These are phyloP conservation scores for Boletus sensibilis DNA, from an alignment of 768 basidiomycete genomes.

Conservation along the genomic window DNA sequence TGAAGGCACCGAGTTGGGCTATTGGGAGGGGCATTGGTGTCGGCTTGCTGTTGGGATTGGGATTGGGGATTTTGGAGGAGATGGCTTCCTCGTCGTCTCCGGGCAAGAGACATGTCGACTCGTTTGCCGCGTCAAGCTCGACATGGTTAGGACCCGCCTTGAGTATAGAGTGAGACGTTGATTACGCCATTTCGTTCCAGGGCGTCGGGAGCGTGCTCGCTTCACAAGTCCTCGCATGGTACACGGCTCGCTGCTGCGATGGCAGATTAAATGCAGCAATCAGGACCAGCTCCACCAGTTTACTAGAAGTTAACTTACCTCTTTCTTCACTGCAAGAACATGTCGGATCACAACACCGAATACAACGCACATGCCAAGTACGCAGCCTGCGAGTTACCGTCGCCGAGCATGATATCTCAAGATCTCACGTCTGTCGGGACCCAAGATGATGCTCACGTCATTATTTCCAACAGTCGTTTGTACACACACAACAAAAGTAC, in stretches of 20 bases:
- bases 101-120: constrained; percentile 16
- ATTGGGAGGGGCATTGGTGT: constrained; percentile 35
- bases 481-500: not conserved
- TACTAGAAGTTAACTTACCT: too few relatives aligned
- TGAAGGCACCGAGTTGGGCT: constrained; percentile 42
- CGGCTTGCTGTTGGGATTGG: not conserved
- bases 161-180: not conserved
- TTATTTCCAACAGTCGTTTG: not conserved
- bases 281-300: too few relatives aligned
- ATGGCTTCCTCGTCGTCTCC: constrained; percentile 9
- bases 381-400: not conserved
- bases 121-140: not conserved
- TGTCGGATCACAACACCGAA: too few relatives aligned
- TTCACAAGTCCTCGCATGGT: not conserved
- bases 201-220: not conserved
- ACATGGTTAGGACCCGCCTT: not conserved
- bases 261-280: not conserved
- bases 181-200: not conserved
- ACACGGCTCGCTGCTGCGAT: not conserved
- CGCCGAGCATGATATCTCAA: not conserved
- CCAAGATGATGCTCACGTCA: not conserved
- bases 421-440: not conserved
- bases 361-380: too few relatives aligned
- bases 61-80: not conserved
- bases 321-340: too few relatives aligned